A percentile compares a stretch with the other conserved stretches of the same genome.
Evolutionary conservation across 164 flowering plant species (phyloP).

Genomic region (Chimonanthus salicifolius): DNA sequence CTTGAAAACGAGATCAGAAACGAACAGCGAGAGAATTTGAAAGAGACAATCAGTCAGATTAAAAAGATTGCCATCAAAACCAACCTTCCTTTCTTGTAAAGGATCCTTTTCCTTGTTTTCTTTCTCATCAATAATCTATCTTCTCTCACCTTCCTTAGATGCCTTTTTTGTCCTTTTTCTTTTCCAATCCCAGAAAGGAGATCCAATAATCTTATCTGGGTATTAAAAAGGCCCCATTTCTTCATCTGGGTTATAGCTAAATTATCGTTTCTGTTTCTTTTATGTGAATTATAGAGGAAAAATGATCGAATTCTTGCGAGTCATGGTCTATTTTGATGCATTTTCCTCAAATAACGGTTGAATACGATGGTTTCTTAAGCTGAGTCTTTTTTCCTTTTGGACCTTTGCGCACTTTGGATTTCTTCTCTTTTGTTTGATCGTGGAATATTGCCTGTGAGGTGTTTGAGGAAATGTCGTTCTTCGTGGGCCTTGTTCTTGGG

Average conservation of each 20-base stretch:
- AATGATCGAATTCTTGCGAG: background rate
- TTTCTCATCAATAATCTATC: background rate
- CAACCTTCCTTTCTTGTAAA: background rate
- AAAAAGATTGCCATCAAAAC: background rate
- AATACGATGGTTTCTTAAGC: background rate
- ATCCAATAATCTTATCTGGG: background rate
- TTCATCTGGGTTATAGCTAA: background rate
- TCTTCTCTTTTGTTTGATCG: background rate
- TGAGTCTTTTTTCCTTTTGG: background rate
- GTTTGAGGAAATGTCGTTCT: conserved; percentile 41
- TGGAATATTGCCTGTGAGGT: background rate
- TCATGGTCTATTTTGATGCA: background rate
- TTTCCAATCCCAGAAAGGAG: background rate
- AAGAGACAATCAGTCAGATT: no score
- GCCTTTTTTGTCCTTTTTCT: background rate
- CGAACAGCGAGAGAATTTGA: no score
- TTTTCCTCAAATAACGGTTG: background rate
- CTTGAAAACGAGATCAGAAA: no score
- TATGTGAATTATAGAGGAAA: background rate
- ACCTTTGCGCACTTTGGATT: background rate
- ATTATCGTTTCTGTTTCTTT: background rate
- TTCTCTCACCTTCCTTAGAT: background rate
- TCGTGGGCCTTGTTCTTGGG: conserved; percentile 57
- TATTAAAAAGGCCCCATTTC: background rate
- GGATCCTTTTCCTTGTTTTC: background rate